Base-by-base conservation (phyloP, 306 rosid genomes). In the Vicia faba region DNA sequence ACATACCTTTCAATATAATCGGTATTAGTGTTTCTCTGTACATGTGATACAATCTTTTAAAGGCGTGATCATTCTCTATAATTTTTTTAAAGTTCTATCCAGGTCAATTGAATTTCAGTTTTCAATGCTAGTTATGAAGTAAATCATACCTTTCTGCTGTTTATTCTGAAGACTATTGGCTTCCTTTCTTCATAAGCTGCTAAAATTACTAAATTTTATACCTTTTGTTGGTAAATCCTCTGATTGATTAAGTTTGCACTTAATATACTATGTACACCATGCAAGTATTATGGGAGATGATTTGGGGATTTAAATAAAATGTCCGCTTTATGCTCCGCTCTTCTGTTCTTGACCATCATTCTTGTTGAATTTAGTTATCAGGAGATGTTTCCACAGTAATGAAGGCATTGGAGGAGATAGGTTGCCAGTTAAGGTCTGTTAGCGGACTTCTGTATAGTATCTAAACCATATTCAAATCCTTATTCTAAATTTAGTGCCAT, bases 351-450 rank as follows among this genome's bases (percentile, higher is more conserved):
- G n/a, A 64, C 46, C 26, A 41, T 31, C 3, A 7, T 75, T 77
- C 28, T 36, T 76, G 23, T 75, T 75, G 51, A 82, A 72, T 61
- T 74, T 75, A 92, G 98, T 79, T 89, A 71, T 89, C 98, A 38
- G 98, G 98, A 46, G 93, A 92, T 77, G 66, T 78, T 78, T 73
- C 85, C 73, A 87, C 89, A 1, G 96, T 92, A 46, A 72, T 89
- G 88, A 87, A 83, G 79, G 96, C 96, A 61, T 63, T 92, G 70
- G 93, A 89, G 77, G 96, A 92, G 84, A 89, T 92, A 74, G 88
- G 96, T 76, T 70, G 40, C 82, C 98, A 86, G 59, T 75, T 92
- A 84, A 92, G 98, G 98, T 92, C 62, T 62, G 77, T n/a, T 57
- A 15, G 26, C 64, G 55, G 73, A 53, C 80, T 74, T 59, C 13